Base-by-base conservation (phyloP, 139 green algal genomes). In the Tetradesmus lagerheimii region DNA sequence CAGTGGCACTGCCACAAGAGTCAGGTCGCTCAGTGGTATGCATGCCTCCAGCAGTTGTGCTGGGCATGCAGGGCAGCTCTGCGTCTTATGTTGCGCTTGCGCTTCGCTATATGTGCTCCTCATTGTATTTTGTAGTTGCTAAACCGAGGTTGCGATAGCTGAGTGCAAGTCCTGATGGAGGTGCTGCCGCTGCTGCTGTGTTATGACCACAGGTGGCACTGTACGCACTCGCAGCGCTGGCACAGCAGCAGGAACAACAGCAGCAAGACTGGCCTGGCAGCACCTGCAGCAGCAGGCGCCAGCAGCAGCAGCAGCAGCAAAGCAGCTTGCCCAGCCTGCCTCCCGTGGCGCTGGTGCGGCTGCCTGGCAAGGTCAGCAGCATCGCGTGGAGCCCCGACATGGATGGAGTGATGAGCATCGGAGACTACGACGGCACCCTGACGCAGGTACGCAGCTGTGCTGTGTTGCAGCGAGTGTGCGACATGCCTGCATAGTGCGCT, bases 381-480 rank as follows among this genome's bases (percentile, higher is more conserved):
- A 41, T 89, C 43, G 74, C 37, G 37, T 91, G 38, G 18, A 83
- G 45, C 37, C 67, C 47, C 5, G 67, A 83, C n/a, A 62, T 80
- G 77, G 89, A 94, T 11, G 94, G 94, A 1, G 86, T 96, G 2
- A 92, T 97, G 41, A 94, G 94, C 66, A 94, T 96, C 14, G 94
- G 94, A 0, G 97, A 99, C 86, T 98, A 99, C 79, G 94, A 96
- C 78, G 95, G 95, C 57, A 93, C 95, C 50, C 90, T 97, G 6
- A 92, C 89, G 34, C 90, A 97, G 86, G 94, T 96, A 93, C 89
- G 67, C 35, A 29, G 71, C 71, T 41, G 31, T 8, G 27, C 3
- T 18, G 8, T 25, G n/a, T n/a, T 38, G 71, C n/a, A 20, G 18
- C 15, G n/a, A 38, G 1, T 41, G 66, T 8, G 34, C 3, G 35